Evolutionary conservation across 2,329 filamentous ascomycete species (phyloP).

Genomic region (Hypomyces perniciosus): DNA sequence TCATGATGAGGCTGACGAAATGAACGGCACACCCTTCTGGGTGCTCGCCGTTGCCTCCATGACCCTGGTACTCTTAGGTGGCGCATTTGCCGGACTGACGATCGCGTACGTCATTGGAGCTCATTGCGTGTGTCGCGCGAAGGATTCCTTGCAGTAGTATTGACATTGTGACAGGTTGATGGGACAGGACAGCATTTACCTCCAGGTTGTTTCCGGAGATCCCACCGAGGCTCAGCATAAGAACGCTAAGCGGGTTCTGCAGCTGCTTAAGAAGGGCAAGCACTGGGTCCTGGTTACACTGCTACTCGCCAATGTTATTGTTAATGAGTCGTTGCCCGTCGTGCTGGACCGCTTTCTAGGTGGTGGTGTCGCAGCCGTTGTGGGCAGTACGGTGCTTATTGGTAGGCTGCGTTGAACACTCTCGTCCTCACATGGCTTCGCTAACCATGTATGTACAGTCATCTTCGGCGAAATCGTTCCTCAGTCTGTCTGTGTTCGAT

Average conservation of each 20-base stretch:
- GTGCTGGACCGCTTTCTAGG: slow-evolving; percentile 90
- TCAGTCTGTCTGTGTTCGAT: slow-evolving; percentile 93
- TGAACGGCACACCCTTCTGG: slow-evolving; percentile 64
- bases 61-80: slow-evolving; percentile 76
- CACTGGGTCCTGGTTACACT: slow-evolving; percentile 97
- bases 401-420: slow-evolving; percentile 49
- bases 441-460: slow-evolving; percentile 48
- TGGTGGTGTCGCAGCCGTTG: slow-evolving; percentile 87
- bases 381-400: slow-evolving; percentile 89
- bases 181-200: slow-evolving; percentile 87
- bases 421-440: slow-evolving; percentile 18
- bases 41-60: slow-evolving; percentile 74
- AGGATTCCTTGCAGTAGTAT: not conserved
- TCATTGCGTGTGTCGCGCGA: slow-evolving; percentile 10
- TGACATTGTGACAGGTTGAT: slow-evolving; percentile 40
- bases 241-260: slow-evolving; percentile 75
- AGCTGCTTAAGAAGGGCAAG: slow-evolving; percentile 79
- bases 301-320: slow-evolving; percentile 92
- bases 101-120: slow-evolving; percentile 57
- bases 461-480: slow-evolving; percentile 97
- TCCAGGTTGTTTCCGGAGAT: slow-evolving; percentile 87
- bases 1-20: slow-evolving; percentile 44
- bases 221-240: slow-evolving; percentile 78
- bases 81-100: slow-evolving; percentile 90
- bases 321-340: slow-evolving; percentile 93